Evolutionary conservation across 352 stramenopile species (phyloP).

Genomic region (Aphanomyces euteiches): DNA sequence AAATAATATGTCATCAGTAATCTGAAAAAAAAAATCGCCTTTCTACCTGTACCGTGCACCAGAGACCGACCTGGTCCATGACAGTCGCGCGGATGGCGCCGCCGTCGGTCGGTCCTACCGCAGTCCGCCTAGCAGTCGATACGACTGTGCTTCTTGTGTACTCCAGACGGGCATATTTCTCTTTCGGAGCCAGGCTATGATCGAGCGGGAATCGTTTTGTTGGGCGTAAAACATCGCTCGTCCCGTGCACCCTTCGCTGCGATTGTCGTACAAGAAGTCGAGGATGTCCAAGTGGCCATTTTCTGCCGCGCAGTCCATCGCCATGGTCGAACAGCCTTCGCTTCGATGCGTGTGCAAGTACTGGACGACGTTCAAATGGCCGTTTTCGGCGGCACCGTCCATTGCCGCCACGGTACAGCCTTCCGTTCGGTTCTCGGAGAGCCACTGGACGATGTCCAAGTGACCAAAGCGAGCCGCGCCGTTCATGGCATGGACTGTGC

Average conservation of each 20-base stretch:
- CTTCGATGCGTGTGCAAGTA: conserved; percentile 32
- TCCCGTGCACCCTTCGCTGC: conserved; percentile 38
- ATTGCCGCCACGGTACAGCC: conserved; percentile 24
- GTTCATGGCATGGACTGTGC: conserved; percentile 22
- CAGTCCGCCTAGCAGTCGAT: background rate
- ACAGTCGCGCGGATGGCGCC: too few relatives aligned
- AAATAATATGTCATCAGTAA: too few relatives aligned
- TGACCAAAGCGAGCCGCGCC: conserved; percentile 11
- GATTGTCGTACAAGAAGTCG: conserved; percentile 38
- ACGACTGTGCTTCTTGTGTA: background rate
- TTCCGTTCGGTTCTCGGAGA: background rate
- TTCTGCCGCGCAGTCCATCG: conserved; percentile 35
- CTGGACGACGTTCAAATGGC: conserved; percentile 30
- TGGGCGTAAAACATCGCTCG: conserved; percentile 37
- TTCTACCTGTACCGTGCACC: too few relatives aligned
- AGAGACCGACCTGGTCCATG: too few relatives aligned
- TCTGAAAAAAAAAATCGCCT: too few relatives aligned
- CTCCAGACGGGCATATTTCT: conserved; percentile 28
- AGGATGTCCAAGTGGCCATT: conserved; percentile 37
- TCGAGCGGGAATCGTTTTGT: conserved; percentile 33
- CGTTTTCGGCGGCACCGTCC: conserved; percentile 28
- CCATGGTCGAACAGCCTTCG: conserved; percentile 29
- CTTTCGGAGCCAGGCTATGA: background rate
- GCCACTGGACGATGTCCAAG: background rate
- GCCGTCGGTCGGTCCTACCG: too few relatives aligned